Evolutionary conservation across 768 basidiomycete species (phyloP), one percentile per base, ranked within the genome.

Genomic region (Ephemerocybe angulata): DNA sequence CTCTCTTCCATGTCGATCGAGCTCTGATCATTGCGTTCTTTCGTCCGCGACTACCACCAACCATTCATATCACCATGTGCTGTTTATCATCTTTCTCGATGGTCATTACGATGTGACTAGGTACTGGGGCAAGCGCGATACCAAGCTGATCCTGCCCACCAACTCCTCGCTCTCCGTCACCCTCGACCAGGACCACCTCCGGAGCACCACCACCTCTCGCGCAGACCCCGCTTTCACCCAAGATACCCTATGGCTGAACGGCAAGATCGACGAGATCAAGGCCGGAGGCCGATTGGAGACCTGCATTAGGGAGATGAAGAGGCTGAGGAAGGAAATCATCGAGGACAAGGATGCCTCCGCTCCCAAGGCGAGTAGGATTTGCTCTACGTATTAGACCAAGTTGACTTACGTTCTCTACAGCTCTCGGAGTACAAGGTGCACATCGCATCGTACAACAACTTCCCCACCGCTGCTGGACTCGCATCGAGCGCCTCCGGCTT

Each of bases 81-180:
- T 30, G 4, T 28, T 21, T 22, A 5, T 24, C 15, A 46, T 28
- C 25, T 17, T 47, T 29, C 7, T 29, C 15, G 25, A 30, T 47
- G 25, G n/a, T 47, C 22, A 6, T 5, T 17, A 21, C 38, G 38
- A 40, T 21, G 22, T 40, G 38, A 40, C 17, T 24, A 95, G 90
- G 70, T 98, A 98, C 79, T 99, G 97, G 97, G 97, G 97, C 60
- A 99, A 99, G 73, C 90, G 97, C 58, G 90, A 98, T 72, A 95
- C 93, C 3, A 82, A 86, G 62, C 84, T 98, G 59, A 98, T 98
- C 68, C 78, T 99, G 54, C 97, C 97, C 41, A 98, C 94, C 59
- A 99, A 99, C 74, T 93, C 93, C 0, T 98, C 96, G 10, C 83
- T 99, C n/a, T 98, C 95, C 6, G 91, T 98, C 46, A 98, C 97